These are phyloP conservation scores for Pueraria montana DNA, from an alignment of 306 rosid genomes.

Conservation along the genomic window DNA sequence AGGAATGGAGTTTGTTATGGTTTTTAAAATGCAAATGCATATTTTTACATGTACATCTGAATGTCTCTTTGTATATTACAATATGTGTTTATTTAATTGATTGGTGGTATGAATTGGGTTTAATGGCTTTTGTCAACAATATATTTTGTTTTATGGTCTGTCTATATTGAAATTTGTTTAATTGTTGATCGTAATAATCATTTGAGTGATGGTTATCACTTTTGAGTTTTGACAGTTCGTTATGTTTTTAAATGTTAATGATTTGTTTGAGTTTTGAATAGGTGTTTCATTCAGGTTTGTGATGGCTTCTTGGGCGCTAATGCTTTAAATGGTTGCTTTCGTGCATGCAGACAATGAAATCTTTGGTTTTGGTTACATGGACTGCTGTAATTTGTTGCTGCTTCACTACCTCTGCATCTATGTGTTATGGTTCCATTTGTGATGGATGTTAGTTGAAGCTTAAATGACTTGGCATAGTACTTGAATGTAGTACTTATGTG, in stretches of 20 bases:
- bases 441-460: slow-evolving; percentile 59
- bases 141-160: background rate
- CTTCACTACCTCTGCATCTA: slow-evolving; percentile 77
- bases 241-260: slow-evolving; percentile 52
- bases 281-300: slow-evolving; percentile 82
- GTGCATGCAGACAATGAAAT: slow-evolving; percentile 84
- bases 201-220: slow-evolving; percentile 4
- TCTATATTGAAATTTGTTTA: slow-evolving; percentile 10
- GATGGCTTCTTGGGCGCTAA: slow-evolving; percentile 87
- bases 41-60: background rate
- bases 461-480: slow-evolving; percentile 53
- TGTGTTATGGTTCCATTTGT: slow-evolving; percentile 60
- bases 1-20: background rate
- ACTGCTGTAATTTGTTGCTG: slow-evolving; percentile 85
- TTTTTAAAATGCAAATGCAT: background rate
- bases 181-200: slow-evolving; percentile 33
- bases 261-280: slow-evolving; percentile 66
- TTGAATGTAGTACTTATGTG: slow-evolving; percentile 61
- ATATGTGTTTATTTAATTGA: background rate
- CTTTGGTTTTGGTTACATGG: slow-evolving; percentile 84
- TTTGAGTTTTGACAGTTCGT: slow-evolving; percentile 36
- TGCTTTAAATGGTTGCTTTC: slow-evolving; percentile 89
- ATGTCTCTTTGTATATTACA: background rate
- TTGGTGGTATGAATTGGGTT: slow-evolving; percentile 8
- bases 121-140: background rate